Evolutionary conservation across 768 basidiomycete genomes (phyloP).

Genomic region (Tephrocybe sp.): DNA sequence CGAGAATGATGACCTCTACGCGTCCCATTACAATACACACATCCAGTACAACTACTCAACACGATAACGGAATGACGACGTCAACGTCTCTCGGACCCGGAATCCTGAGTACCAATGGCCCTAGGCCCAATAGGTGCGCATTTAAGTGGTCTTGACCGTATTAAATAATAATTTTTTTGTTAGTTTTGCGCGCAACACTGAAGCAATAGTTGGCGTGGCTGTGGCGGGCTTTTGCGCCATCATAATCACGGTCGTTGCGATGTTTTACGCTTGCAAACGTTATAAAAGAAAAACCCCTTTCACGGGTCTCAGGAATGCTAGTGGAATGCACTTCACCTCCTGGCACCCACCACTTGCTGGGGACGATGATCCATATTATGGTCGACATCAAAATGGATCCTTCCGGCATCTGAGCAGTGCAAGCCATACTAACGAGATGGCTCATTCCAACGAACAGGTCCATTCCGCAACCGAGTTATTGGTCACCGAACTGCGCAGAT

Average conservation of each 20-base stretch:
- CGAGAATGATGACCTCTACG: slow-evolving; percentile 2
- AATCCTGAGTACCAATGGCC: slow-evolving; percentile 30
- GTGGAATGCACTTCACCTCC: slow-evolving; percentile 11
- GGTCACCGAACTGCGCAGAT: slow-evolving; percentile 4
- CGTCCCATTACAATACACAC: slow-evolving; percentile 15
- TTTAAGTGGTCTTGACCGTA: not conserved
- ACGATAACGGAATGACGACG: slow-evolving; percentile 9
- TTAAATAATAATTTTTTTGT: not conserved
- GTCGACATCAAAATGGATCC: slow-evolving; percentile 7
- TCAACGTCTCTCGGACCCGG: slow-evolving; percentile 27
- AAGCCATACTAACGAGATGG: slow-evolving; percentile 11
- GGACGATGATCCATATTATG: slow-evolving; percentile 24
- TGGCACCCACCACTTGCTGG: slow-evolving; percentile 35
- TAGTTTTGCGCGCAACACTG: slow-evolving; percentile 37
- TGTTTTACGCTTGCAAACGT: slow-evolving; percentile 33
- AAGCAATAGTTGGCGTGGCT: slow-evolving; percentile 38
- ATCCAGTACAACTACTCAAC: slow-evolving; percentile 15
- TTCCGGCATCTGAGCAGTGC: slow-evolving; percentile 15
- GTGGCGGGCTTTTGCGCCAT: slow-evolving; percentile 28
- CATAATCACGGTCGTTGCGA: slow-evolving; percentile 26
- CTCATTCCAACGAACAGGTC: slow-evolving; percentile 17
- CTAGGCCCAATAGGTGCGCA: slow-evolving; percentile 22
- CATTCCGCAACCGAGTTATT: slow-evolving; percentile 3
- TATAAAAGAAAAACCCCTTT: slow-evolving; percentile 18
- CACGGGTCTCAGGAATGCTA: slow-evolving; percentile 11